Evolutionary conservation across 176 grass and related monocot species (phyloP).

Genomic region (Tillandsia leiboldiana): DNA sequence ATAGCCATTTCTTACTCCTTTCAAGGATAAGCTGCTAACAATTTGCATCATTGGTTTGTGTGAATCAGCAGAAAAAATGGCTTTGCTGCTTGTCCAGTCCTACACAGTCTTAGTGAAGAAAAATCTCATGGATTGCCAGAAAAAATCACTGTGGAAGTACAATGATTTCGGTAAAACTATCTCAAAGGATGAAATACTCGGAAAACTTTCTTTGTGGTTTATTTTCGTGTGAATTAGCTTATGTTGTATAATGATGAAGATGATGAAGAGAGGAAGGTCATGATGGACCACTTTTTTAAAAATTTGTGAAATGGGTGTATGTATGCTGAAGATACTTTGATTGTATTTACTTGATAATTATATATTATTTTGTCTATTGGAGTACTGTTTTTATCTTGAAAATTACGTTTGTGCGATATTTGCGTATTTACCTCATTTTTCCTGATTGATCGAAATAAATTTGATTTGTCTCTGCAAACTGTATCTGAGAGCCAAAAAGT

Average conservation of each 20-base stretch:
- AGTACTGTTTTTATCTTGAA: background rate
- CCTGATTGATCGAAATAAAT: too few species aligned
- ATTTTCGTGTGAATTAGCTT: background rate
- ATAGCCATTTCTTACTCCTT: constrained; percentile 14
- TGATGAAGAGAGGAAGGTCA: background rate
- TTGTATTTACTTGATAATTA: background rate
- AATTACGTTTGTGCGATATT: too few species aligned
- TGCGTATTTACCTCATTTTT: too few species aligned
- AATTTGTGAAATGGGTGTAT: background rate
- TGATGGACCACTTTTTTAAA: background rate
- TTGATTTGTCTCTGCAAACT: too few species aligned
- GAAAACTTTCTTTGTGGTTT: background rate
- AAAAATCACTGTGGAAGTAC: constrained; percentile 12
- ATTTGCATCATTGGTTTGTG: background rate
- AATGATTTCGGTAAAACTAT: background rate
- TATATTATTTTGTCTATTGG: background rate
- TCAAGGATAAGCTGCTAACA: background rate
- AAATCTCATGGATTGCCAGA: background rate
- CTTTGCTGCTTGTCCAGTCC: constrained; percentile 80
- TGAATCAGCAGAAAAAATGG: constrained; percentile 68
- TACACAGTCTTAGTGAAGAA: constrained; percentile 53
- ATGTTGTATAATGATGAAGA: constrained; percentile 3
- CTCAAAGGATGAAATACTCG: background rate
- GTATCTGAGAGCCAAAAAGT: too few species aligned
- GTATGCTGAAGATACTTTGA: background rate